Percentiles rank a stretch among this genome's conserved stretches.
Conservation (phyloP, 2,329 filamentous ascomycete species). For the Talaromyces piceae region DNA sequence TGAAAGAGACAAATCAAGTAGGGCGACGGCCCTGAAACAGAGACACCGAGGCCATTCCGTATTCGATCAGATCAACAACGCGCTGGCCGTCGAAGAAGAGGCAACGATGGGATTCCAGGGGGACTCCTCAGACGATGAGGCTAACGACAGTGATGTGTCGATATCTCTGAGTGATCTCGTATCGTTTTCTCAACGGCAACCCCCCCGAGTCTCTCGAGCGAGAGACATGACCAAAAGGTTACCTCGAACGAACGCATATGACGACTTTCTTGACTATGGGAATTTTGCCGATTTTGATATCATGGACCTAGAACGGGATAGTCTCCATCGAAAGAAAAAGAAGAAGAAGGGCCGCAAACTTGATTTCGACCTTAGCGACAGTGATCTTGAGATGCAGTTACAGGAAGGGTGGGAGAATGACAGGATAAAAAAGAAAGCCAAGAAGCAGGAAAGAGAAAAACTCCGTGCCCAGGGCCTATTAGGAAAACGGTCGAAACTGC, state of each 20-base stretch:
- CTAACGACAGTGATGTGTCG: slow-evolving; percentile 8
- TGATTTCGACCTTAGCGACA: slow-evolving; percentile 54
- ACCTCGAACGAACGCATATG: slow-evolving; percentile 50
- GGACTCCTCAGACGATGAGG: slow-evolving; percentile 1
- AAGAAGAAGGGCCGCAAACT: slow-evolving; percentile 54
- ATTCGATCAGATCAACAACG: neutral
- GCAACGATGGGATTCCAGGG: neutral
- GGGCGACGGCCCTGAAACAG: neutral
- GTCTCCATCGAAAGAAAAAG: slow-evolving; percentile 54
- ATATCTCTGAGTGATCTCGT: slow-evolving; percentile 42
- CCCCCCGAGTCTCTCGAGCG: neutral
- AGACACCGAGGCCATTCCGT: neutral
- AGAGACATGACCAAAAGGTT: slow-evolving; percentile 22
- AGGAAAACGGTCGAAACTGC: slow-evolving; percentile 47
- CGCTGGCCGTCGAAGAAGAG: neutral
- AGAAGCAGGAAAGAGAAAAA: slow-evolving; percentile 63
- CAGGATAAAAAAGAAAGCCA: slow-evolving; percentile 61
- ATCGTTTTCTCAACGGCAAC: slow-evolving; percentile 7
- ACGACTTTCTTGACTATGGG: slow-evolving; percentile 51
- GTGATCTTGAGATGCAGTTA: slow-evolving; percentile 57
- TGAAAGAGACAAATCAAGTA: slow-evolving; percentile 6
- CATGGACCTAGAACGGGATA: slow-evolving; percentile 73
- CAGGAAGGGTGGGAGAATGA: slow-evolving; percentile 59
- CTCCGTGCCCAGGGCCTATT: slow-evolving; percentile 60
- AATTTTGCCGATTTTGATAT: slow-evolving; percentile 68